These are phyloP conservation scores for Grigorovia jiainica DNA, from an alignment of 805 yeast species.

Conservation along the genomic window DNA sequence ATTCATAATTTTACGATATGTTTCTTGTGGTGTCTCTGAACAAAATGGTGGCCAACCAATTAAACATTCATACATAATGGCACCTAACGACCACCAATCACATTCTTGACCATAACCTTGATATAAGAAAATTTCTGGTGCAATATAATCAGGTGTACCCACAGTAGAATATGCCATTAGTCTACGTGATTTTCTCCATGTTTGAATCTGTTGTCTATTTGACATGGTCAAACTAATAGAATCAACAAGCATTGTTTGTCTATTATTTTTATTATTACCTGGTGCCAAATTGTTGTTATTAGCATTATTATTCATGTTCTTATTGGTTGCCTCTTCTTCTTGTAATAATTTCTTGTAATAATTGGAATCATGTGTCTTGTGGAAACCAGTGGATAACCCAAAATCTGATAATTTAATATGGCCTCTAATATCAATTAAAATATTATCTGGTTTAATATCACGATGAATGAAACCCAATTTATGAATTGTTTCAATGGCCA, in stretches of 20 bases:
- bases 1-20: conserved; percentile 81
- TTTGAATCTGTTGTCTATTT: conserved; percentile 87
- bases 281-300: conserved; percentile 26
- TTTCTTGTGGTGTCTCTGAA: conserved; percentile 89
- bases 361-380: conserved; percentile 81
- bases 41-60: conserved; percentile 98
- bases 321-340: conserved; percentile 35
- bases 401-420: conserved; percentile 78
- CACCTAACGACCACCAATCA: conserved; percentile 97
- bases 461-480: conserved; percentile 91
- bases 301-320: conserved; percentile 8
- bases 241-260: conserved; percentile 83
- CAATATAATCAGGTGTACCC: conserved; percentile 93
- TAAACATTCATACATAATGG: conserved; percentile 91
- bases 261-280: conserved; percentile 30
- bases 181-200: conserved; percentile 89
- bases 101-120: conserved; percentile 96
- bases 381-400: conserved; percentile 87
- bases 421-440: conserved; percentile 73
- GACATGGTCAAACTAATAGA: conserved; percentile 94
- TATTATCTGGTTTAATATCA: conserved; percentile 96
- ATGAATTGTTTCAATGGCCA: conserved; percentile 91
- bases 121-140: conserved; percentile 86
- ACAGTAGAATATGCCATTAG: conserved; percentile 94
- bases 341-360: conserved; percentile 78